A percentile compares a stretch with the other conserved stretches of the same genome.
Conservation (phyloP, 352 stramenopile genomes). For the Phytophthora lateralis region DNA sequence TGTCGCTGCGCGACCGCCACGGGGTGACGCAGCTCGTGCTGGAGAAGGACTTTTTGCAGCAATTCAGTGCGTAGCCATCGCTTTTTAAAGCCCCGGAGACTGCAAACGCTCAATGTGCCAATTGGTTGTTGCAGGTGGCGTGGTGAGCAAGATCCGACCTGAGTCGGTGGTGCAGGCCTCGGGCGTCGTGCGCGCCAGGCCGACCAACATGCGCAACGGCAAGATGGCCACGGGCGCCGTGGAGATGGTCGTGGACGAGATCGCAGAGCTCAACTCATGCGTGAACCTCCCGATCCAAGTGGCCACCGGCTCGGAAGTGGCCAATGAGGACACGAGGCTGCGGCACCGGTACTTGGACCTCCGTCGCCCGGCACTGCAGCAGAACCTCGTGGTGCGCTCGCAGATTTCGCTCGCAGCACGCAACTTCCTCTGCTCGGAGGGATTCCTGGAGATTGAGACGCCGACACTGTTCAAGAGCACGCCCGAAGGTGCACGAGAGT, state of each 20-base stretch:
- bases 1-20: slow-evolving; percentile 80
- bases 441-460: slow-evolving; percentile 90
- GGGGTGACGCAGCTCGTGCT: slow-evolving; percentile 85
- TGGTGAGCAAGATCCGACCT: slow-evolving; percentile 62
- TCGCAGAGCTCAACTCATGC: slow-evolving; percentile 69
- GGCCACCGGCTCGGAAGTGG: slow-evolving; percentile 48
- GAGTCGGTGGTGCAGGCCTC: slow-evolving; percentile 75
- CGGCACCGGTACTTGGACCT: slow-evolving; percentile 85
- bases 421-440: slow-evolving; percentile 70
- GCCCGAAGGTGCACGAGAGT: slow-evolving; percentile 86
- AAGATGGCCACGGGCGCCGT: slow-evolving; percentile 75
- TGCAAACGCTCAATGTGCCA: neutral
- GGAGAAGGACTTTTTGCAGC: slow-evolving; percentile 59
- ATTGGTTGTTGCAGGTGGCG: slow-evolving; percentile 27
- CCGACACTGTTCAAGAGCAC: slow-evolving; percentile 90
- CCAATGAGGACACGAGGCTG: slow-evolving; percentile 79
- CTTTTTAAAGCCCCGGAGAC: neutral
- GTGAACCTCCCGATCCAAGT: slow-evolving; percentile 69
- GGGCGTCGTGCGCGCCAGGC: slow-evolving; percentile 61
- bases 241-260: slow-evolving; percentile 71
- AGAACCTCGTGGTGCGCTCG: slow-evolving; percentile 81
- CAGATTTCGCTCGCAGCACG: slow-evolving; percentile 71
- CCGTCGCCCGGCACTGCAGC: slow-evolving; percentile 70
- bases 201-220: slow-evolving; percentile 70
- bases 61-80: slow-evolving; percentile 26